These are phyloP conservation scores for Blastomyces percursus DNA, from an alignment of 2,329 filamentous ascomycete species.

Conservation along the genomic window DNA sequence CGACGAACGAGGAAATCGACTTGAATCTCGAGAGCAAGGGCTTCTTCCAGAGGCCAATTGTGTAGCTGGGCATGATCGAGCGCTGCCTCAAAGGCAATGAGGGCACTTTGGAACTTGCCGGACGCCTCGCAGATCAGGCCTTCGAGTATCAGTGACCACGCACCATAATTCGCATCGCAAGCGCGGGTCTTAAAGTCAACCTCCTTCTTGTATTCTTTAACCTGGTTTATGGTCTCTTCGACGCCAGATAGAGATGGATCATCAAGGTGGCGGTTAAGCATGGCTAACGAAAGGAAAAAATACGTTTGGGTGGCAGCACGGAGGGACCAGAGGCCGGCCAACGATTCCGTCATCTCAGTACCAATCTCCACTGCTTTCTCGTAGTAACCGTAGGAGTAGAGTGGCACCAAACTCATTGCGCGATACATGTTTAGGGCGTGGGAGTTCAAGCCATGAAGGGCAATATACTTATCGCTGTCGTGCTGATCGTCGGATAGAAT, in stretches of 20 bases:
- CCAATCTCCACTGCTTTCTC: conserved; percentile 35
- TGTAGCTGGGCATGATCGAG: conserved; percentile 51
- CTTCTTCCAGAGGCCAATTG: conserved; percentile 49
- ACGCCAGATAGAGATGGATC: conserved; percentile 35
- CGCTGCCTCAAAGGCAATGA: conserved; percentile 37
- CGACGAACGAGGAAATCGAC: conserved; percentile 47
- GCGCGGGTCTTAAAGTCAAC: conserved; percentile 43
- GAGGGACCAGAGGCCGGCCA: conserved; percentile 38
- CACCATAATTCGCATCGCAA: conserved; percentile 50
- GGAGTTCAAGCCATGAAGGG: conserved; percentile 35
- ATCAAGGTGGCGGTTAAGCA: conserved; percentile 35
- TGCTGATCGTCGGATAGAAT: conserved; percentile 48
- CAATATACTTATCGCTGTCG: conserved; percentile 40
- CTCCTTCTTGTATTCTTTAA: conserved; percentile 40
- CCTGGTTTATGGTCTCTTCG: conserved; percentile 38
- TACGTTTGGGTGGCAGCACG: conserved; percentile 34
- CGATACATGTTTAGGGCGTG: conserved; percentile 44
- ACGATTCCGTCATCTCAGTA: conserved; percentile 30
- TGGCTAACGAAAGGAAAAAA: conserved; percentile 37
- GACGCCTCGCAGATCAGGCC: conserved; percentile 45
- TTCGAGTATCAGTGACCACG: conserved; percentile 46
- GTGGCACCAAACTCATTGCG: conserved; percentile 37
- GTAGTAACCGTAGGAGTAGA: conserved; percentile 39
- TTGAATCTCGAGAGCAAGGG: conserved; percentile 50
- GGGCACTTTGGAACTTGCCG: conserved; percentile 35